These are phyloP conservation scores for Penicillium corylophilum DNA, from an alignment of 2,329 filamentous ascomycete species.

Conservation along the genomic window DNA sequence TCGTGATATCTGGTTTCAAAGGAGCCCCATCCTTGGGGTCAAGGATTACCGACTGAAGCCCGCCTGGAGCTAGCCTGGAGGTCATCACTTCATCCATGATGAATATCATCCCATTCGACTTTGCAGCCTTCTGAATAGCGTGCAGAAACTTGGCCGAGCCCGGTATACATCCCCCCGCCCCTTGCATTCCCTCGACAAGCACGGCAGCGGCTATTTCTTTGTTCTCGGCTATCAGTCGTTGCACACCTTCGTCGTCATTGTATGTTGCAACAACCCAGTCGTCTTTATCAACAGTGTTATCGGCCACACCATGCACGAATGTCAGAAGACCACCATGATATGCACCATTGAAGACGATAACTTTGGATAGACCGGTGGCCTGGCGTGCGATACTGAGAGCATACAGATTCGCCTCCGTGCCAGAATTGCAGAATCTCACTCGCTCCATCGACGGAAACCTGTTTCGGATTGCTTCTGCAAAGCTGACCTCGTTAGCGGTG, in stretches of 20 bases:
- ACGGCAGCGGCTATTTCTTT: conserved; percentile 52
- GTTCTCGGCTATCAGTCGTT: conserved; percentile 39
- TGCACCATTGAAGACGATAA: conserved; percentile 48
- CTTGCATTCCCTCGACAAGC: conserved; percentile 66
- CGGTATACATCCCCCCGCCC: conserved; percentile 58
- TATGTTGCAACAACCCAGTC: conserved; percentile 63
- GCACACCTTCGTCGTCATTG: conserved; percentile 56
- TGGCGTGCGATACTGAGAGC: conserved; percentile 56
- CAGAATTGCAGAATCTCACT: conserved; percentile 64
- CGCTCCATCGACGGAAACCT: conserved; percentile 56
- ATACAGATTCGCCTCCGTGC: conserved; percentile 64
- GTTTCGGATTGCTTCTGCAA: conserved; percentile 53
- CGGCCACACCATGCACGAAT: conserved; percentile 32
- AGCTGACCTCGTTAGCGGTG: conserved; percentile 51
- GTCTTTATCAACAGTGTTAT: conserved; percentile 42
- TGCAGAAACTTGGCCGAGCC: conserved; percentile 54
- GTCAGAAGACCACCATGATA: conserved; percentile 58
- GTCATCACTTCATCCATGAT: conserved; percentile 74
- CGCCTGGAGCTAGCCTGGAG: conserved; percentile 49
- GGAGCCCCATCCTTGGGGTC: not conserved
- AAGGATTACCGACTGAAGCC: conserved; percentile 1
- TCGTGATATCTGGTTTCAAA: conserved; percentile 58
- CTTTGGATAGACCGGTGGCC: conserved; percentile 47
- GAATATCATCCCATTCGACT: conserved; percentile 55
- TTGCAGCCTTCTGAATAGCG: conserved; percentile 51